phyloP scores from a whole-genome alignment of 2,329 filamentous ascomycete genomes.

The Neobulgaria alba region DNA sequence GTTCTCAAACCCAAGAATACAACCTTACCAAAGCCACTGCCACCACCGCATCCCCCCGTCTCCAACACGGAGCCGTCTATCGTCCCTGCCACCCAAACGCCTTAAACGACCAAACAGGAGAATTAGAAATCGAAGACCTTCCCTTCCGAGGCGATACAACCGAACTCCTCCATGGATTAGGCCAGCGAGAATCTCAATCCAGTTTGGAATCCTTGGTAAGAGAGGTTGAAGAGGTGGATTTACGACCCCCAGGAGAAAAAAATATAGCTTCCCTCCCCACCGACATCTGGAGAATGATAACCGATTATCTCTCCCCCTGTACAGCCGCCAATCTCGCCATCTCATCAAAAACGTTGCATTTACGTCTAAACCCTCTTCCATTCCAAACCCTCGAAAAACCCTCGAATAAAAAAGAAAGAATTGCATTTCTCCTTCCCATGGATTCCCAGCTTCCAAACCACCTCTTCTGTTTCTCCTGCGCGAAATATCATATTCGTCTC shows the following conservation, averaged over 20 bases:
- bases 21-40: conserved; percentile 1
- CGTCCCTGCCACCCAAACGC: conserved; percentile 7
- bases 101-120: conserved; percentile 25
- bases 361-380: conserved; percentile 33
- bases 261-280: conserved; percentile 37
- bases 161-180: conserved; percentile 25
- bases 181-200: conserved; percentile 24
- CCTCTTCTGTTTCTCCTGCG: conserved; percentile 51
- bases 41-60: background rate
- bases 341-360: conserved; percentile 37
- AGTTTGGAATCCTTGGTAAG: conserved; percentile 13
- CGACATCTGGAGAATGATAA: conserved; percentile 38
- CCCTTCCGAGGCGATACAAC: conserved; percentile 27
- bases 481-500: conserved; percentile 44
- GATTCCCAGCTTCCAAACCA: conserved; percentile 44
- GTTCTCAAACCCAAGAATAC: too few relatives aligned
- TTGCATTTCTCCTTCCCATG: conserved; percentile 42
- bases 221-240: conserved; percentile 5
- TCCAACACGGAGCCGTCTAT: conserved; percentile 14
- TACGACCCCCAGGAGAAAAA: conserved; percentile 30
- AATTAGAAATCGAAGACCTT: conserved; percentile 3
- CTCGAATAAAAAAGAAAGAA: conserved; percentile 36
- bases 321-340: conserved; percentile 42
- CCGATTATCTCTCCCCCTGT: conserved; percentile 33
- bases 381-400: conserved; percentile 34